Percentiles rank a stretch among this genome's conserved stretches.
Evolutionary conservation across 148 eudicot genomes (phyloP).

Genomic region (Spergularia bocconei): DNA sequence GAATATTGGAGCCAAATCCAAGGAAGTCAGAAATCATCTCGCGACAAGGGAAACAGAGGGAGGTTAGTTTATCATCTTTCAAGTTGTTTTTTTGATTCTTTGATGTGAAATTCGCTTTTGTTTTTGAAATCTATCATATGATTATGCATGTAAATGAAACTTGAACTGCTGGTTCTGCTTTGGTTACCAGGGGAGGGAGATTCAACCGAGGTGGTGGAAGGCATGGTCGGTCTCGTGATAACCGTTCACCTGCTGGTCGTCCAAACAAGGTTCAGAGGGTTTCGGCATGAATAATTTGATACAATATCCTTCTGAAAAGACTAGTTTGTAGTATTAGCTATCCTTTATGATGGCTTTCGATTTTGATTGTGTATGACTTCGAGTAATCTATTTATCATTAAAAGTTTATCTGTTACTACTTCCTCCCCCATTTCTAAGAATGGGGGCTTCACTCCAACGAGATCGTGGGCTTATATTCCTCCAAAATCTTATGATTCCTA

Average conservation of each 20-base stretch:
- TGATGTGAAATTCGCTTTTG: neutral
- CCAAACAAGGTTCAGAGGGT: slow-evolving; percentile 61
- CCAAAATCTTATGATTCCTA: no score
- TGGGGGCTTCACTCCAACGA: no score
- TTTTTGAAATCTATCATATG: neutral
- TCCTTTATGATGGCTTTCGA: no score
- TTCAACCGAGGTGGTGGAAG: slow-evolving; percentile 49
- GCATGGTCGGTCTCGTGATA: slow-evolving; percentile 55
- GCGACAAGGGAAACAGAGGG: slow-evolving; percentile 45
- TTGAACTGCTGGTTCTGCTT: slow-evolving; percentile 6
- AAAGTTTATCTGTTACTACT: no score
- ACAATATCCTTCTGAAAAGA: neutral
- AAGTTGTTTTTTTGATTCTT: neutral
- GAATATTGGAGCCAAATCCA: slow-evolving; percentile 76
- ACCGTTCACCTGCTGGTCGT: slow-evolving; percentile 45
- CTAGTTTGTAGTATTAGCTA: slow-evolving; percentile 1
- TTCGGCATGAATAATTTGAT: slow-evolving; percentile 27
- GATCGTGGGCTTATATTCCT: no score
- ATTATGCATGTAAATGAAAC: neutral
- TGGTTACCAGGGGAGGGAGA: slow-evolving; percentile 64
- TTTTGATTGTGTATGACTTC: no score
- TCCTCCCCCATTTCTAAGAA: no score
- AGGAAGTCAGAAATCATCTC: slow-evolving; percentile 40
- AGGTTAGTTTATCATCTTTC: slow-evolving; percentile 35
- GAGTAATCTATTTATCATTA: no score